phyloP scores from a whole-genome alignment of 2,329 filamentous ascomycete species.

The Xylariaceae sp. region DNA sequence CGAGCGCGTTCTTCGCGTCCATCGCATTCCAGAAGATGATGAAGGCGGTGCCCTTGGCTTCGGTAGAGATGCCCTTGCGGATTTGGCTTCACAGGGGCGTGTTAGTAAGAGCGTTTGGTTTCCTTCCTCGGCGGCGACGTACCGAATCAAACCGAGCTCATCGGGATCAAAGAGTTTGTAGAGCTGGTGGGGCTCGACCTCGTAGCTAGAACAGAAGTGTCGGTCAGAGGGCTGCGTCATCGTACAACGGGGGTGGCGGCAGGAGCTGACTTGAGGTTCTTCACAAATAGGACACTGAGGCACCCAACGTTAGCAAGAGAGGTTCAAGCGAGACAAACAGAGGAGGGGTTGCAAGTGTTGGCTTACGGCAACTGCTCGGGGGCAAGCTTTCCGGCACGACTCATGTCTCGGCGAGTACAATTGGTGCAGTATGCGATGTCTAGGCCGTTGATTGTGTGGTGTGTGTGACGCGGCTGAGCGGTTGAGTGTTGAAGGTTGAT shows the following conservation, averaged over 20 bases:
- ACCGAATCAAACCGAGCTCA: too few relatives aligned
- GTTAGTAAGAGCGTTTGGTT: too few relatives aligned
- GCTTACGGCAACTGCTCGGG: slow-evolving; percentile 97
- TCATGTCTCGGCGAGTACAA: slow-evolving; percentile 67
- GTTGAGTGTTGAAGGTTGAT: too few relatives aligned
- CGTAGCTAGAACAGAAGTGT: slow-evolving; percentile 91
- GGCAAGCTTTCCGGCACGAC: slow-evolving; percentile 92
- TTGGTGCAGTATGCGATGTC: slow-evolving; percentile 6
- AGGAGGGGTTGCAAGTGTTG: too few relatives aligned
- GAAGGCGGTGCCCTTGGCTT: slow-evolving; percentile 97
- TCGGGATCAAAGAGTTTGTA: slow-evolving; percentile 80
- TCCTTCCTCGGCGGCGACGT: too few relatives aligned
- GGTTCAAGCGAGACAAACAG: too few relatives aligned
- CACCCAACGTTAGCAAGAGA: too few relatives aligned
- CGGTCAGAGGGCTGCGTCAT: too few relatives aligned
- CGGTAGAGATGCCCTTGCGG: slow-evolving; percentile 92
- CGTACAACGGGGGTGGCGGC: neutral
- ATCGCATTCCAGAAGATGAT: slow-evolving; percentile 99
- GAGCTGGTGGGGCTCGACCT: slow-evolving; percentile 94
- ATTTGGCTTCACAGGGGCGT: too few relatives aligned
- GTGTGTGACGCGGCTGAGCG: too few relatives aligned
- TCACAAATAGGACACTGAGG: slow-evolving; percentile 98
- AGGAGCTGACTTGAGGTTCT: slow-evolving; percentile 85
- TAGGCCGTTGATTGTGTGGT: neutral
- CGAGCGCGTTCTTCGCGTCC: slow-evolving; percentile 97